These are phyloP conservation scores for Metschnikowia continentalis DNA, from an alignment of 805 yeast genomes.

Conservation along the genomic window DNA sequence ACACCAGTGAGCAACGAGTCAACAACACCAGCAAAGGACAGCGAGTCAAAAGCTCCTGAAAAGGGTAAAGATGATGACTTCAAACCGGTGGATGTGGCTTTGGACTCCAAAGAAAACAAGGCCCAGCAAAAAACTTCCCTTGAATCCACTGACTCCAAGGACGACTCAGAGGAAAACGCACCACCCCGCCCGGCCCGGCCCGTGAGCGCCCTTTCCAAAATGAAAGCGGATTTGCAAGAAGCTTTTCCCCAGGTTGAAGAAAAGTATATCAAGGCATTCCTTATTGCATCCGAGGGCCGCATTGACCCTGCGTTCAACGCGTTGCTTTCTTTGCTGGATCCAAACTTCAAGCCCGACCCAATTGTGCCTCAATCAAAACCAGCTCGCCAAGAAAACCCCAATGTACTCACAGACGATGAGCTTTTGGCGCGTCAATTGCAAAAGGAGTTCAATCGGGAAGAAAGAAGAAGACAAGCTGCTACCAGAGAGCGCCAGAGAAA, in stretches of 20 bases:
- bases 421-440: constrained; percentile 77
- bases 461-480: constrained; percentile 29
- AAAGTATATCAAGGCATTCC: constrained; percentile 65
- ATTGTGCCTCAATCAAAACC: constrained; percentile 15
- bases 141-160: background rate
- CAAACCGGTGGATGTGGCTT: background rate
- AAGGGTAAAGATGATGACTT: background rate
- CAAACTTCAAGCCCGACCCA: constrained; percentile 53
- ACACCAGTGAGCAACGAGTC: constrained; percentile 1
- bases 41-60: background rate
- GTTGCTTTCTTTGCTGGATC: constrained; percentile 73
- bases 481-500: constrained; percentile 9
- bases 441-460: constrained; percentile 50
- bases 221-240: constrained; percentile 61
- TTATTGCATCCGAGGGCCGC: constrained; percentile 80
- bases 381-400: constrained; percentile 19
- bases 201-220: constrained; percentile 50
- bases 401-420: constrained; percentile 59
- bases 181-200: constrained; percentile 54
- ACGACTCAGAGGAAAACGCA: constrained; percentile 13
- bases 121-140: background rate
- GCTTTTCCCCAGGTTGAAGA: constrained; percentile 83
- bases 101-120: background rate
- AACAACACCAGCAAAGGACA: background rate
- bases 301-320: constrained; percentile 89